Evolutionary conservation across 2,329 filamentous ascomycete genomes (phyloP), one percentile per base, ranked within the genome.

Genomic region (Macrophomina phaseolina): DNA sequence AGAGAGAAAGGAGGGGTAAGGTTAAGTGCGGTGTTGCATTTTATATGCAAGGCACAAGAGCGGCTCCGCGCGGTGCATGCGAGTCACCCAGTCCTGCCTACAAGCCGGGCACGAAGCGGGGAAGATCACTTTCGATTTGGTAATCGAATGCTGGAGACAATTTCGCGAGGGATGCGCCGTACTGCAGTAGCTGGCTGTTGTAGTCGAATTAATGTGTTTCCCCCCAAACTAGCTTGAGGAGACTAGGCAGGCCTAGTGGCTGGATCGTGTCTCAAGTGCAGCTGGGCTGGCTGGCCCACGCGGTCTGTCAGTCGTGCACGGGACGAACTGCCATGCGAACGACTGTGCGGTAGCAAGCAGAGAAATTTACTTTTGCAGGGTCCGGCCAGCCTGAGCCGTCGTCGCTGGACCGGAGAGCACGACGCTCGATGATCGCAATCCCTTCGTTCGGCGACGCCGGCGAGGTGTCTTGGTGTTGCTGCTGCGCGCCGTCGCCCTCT

Each of bases 381-480:
- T 23, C 23, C 23, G 3, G 23, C 23, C 23, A 23, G 23, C 23
- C 23, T 23, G 23, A 23, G 23, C 23, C 2, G 23, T 23, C 23
- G 23, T 23, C 23, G 23, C 1, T 23, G 23, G 23, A 23, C 23
- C 23, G 23, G 23, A 23, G 23, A n/a, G 11, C 40, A 58, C 12
- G n/a, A 56, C 23, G n/a, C 14, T 16, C 23, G 34, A 38, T 30
- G 32, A 38, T 38, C 53, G 8, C 30, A 58, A 28, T 58, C 6
- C 53, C 40, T 45, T 58, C 16, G 7, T 58, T 58, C 40, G 40
- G 48, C 48, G 48, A 51, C 2, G 8, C 48, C 48, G 48, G 32
- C 23, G 23, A 30, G 18, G 30, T 51, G 46, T 64, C 34, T 38
- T 53, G 61, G 18, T 52, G 61, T 38, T 64, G 61, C 18, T 40